These are phyloP conservation scores for Effrenium voratum DNA, from an alignment of 73 alveolate species.

Conservation along the genomic window DNA sequence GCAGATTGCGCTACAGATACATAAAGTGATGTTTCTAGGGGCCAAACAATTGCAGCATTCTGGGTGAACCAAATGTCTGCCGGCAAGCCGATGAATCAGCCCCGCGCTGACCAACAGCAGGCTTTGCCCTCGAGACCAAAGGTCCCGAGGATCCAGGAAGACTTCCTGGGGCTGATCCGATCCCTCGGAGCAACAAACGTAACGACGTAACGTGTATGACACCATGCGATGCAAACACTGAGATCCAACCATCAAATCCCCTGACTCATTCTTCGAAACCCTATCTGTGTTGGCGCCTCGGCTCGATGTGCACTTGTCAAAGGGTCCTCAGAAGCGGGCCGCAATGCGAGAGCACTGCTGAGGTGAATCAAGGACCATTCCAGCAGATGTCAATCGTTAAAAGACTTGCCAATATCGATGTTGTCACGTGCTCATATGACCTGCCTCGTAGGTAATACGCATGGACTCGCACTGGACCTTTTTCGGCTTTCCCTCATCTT, in stretches of 20 bases:
- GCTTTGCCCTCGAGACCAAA: slow-evolving; percentile 74
- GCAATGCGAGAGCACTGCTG: no score
- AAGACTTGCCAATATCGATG: not conserved
- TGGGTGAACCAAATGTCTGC: not conserved
- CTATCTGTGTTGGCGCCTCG: not conserved
- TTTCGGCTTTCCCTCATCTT: slow-evolving; percentile 59
- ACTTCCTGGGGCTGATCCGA: slow-evolving; percentile 64
- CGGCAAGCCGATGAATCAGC: not conserved
- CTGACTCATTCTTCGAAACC: not conserved
- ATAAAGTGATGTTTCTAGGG: not conserved
- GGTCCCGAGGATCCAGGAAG: slow-evolving; percentile 81
- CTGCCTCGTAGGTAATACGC: slow-evolving; percentile 71
- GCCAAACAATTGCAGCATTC: not conserved
- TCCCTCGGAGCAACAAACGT: no score
- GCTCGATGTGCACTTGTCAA: slow-evolving; percentile 24
- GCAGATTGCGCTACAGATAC: no score
- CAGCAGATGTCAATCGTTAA: no score
- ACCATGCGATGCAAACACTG: not conserved
- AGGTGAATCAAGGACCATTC: no score
- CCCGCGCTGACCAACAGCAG: slow-evolving; percentile 64
- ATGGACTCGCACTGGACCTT: slow-evolving; percentile 68
- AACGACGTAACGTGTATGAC: not conserved
- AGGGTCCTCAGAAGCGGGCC: slow-evolving; percentile 28
- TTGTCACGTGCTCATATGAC: not conserved
- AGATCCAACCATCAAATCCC: not conserved